A percentile compares a stretch with the other conserved stretches of the same genome.
phyloP scores from a whole-genome alignment of 1,284 basidiomycete genomes.

The Anthracocystis walkeri region DNA sequence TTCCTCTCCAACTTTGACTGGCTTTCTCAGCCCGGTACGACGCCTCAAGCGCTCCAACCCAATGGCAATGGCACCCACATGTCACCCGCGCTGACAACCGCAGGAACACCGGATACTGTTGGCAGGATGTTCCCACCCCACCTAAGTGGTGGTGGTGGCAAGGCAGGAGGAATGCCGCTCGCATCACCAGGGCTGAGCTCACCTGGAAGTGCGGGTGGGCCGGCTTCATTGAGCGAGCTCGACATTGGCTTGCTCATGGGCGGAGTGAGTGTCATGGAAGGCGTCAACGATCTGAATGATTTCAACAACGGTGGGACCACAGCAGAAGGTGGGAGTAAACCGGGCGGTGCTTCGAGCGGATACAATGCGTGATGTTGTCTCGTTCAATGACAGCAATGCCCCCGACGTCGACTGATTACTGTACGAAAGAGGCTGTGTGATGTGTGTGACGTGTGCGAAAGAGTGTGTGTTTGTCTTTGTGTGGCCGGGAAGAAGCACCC shows the following conservation, averaged over 20 bases:
- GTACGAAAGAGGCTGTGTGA: not conserved
- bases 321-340: not conserved
- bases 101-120: not conserved
- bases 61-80: slow-evolving; percentile 7
- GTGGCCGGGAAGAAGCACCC: slow-evolving; percentile 1
- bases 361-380: not conserved
- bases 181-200: slow-evolving; percentile 35
- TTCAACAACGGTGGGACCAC: slow-evolving; percentile 1
- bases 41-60: slow-evolving; percentile 15
- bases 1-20: slow-evolving; percentile 52
- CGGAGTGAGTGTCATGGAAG: slow-evolving; percentile 46
- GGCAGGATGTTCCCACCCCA: slow-evolving; percentile 8
- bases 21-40: slow-evolving; percentile 26
- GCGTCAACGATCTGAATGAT: slow-evolving; percentile 16
- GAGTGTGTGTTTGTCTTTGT: not conserved
- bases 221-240: slow-evolving; percentile 43
- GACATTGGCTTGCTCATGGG: slow-evolving; percentile 50
- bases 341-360: not conserved
- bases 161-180: slow-evolving; percentile 1
- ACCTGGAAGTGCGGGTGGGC: slow-evolving; percentile 28
- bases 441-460: not conserved
- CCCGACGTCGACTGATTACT: not conserved
- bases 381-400: not conserved
- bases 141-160: not conserved
- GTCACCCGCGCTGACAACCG: slow-evolving; percentile 5